These are phyloP conservation scores for Trichomonas tenax DNA, from an alignment of 208 protist species.

Conservation along the genomic window DNA sequence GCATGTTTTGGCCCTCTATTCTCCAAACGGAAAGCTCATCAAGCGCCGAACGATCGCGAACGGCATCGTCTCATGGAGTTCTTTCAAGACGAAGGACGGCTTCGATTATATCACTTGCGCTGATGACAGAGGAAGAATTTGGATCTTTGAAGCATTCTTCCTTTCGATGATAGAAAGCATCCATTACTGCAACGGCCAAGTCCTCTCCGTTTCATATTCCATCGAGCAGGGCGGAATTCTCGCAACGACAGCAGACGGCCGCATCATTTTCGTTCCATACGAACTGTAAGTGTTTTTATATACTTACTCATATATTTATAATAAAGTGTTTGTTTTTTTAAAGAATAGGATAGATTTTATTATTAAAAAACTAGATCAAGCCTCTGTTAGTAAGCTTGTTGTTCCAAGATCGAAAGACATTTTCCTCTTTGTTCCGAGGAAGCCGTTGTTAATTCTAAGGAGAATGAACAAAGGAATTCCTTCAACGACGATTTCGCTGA, in stretches of 20 bases:
- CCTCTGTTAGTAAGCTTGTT: background rate
- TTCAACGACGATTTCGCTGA: background rate
- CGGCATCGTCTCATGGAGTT: background rate
- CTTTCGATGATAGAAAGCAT: background rate
- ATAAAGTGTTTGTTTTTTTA: background rate
- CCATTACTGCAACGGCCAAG: background rate
- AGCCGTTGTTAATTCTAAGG: background rate
- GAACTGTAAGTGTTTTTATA: background rate
- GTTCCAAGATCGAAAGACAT: background rate
- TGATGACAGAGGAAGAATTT: background rate
- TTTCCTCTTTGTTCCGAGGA: background rate
- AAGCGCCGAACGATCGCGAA: background rate
- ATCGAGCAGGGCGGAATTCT: background rate
- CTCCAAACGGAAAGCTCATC: background rate
- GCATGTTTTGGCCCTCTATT: background rate
- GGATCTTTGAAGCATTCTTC: background rate
- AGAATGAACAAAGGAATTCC: background rate
- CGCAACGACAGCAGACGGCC: background rate
- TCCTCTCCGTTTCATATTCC: background rate
- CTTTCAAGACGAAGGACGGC: background rate
- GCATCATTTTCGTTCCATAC: background rate
- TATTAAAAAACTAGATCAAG: background rate
- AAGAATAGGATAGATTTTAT: background rate
- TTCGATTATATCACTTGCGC: background rate
- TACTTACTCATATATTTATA: background rate